Percentiles rank a stretch among this genome's conserved stretches.
These are phyloP conservation scores for Paracorniculantispora psalliotae DNA, from an alignment of 2,329 filamentous ascomycete species.

Conservation along the genomic window DNA sequence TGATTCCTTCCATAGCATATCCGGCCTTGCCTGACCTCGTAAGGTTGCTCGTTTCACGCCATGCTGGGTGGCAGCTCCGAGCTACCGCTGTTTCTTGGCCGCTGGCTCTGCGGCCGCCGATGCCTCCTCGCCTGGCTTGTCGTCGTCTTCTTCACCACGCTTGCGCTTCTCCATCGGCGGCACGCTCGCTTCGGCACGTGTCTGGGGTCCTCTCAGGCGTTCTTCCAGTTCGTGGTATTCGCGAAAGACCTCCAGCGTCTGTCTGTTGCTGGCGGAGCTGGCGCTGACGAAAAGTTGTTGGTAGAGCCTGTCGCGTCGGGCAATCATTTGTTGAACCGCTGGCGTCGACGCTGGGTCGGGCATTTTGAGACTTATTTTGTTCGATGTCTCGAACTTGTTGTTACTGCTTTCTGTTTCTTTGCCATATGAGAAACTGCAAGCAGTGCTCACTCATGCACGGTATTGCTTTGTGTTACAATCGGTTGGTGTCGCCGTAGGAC, in stretches of 20 bases:
- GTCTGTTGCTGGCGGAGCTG: not conserved
- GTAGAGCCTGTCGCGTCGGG: not conserved
- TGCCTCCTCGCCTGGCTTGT: too few relatives aligned
- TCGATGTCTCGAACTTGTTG: too few relatives aligned
- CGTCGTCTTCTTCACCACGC: not conserved
- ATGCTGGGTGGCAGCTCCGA: too few relatives aligned
- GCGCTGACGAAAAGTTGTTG: not conserved
- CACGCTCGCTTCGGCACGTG: too few relatives aligned
- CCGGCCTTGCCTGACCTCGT: too few relatives aligned
- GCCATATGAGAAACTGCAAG: too few relatives aligned
- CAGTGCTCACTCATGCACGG: too few relatives aligned
- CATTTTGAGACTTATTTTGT: not conserved
- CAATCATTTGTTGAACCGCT: not conserved
- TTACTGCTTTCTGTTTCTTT: not conserved
- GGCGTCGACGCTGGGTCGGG: not conserved
- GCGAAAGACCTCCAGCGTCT: not conserved
- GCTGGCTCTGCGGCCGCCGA: too few relatives aligned
- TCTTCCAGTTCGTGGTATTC: not conserved
- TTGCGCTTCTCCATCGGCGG: not conserved
- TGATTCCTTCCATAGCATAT: too few relatives aligned
- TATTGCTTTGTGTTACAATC: not conserved
- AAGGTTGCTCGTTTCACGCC: too few relatives aligned
- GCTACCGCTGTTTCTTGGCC: too few relatives aligned
- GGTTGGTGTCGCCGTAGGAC: too few relatives aligned
- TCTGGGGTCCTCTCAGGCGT: not conserved